These are phyloP conservation scores for Debaryomyces sp. DNA, from an alignment of 1,139 yeast genomes.

Conservation along the genomic window DNA sequence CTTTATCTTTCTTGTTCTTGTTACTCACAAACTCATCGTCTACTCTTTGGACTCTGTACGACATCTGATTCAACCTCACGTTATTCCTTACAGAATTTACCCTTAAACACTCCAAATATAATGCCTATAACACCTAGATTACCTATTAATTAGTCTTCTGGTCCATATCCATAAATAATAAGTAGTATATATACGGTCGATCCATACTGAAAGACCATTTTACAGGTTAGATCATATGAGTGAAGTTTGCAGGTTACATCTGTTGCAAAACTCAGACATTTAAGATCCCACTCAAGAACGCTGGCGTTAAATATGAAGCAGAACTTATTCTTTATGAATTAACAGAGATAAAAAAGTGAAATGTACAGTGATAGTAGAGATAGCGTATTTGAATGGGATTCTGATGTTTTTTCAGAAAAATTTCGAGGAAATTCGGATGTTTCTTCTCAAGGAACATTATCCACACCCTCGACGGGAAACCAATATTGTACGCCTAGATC, in stretches of 20 bases:
- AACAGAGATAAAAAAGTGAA: not conserved
- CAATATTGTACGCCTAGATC: conserved; percentile 23
- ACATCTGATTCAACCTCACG: conserved; percentile 13
- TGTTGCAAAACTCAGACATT: conserved; percentile 7
- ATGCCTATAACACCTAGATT: not conserved
- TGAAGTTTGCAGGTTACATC: conserved; percentile 1
- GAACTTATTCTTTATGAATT: not conserved
- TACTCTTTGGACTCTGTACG: conserved; percentile 20
- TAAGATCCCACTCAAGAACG: not conserved
- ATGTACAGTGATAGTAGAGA: conserved; percentile 8
- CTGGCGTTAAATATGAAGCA: not conserved
- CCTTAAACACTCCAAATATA: not conserved
- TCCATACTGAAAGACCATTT: not conserved
- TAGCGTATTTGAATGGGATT: conserved; percentile 7
- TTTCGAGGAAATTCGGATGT: conserved; percentile 2
- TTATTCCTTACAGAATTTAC: not conserved
- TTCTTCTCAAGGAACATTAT: conserved; percentile 7
- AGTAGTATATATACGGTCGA: not conserved
- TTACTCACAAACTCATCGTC: conserved; percentile 17
- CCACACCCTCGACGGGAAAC: conserved; percentile 4
- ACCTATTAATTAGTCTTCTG: not conserved
- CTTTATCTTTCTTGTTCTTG: conserved; percentile 14
- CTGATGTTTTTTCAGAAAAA: conserved; percentile 2
- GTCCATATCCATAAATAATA: not conserved
- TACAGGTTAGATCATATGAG: not conserved